A percentile compares a stretch with the other conserved stretches of the same genome.
These are phyloP conservation scores for Fusarium drepaniforme DNA, from an alignment of 2,329 filamentous ascomycete genomes.

Conservation along the genomic window DNA sequence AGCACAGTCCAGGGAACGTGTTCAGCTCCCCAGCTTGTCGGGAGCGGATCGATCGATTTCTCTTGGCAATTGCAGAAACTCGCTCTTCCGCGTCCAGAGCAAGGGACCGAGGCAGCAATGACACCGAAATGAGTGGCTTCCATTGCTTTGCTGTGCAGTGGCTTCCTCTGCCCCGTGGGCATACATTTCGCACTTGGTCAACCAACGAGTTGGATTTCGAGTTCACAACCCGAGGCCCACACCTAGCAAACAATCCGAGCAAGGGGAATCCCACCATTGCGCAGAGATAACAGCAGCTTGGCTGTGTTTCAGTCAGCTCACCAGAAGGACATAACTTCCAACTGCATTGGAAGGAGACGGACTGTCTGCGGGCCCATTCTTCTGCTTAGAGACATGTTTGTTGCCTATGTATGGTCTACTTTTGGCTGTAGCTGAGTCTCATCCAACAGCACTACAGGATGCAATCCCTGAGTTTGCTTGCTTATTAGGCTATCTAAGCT, in stretches of 20 bases:
- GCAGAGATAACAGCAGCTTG: background rate
- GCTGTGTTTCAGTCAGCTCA: background rate
- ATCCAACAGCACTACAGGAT: background rate
- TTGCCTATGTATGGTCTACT: background rate
- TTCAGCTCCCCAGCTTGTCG: background rate
- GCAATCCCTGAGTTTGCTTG: background rate
- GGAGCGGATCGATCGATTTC: background rate
- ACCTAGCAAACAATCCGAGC: background rate
- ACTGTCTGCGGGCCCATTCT: background rate
- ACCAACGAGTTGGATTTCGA: background rate
- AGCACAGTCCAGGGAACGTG: background rate
- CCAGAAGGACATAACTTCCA: background rate
- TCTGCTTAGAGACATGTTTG: conserved; percentile 1
- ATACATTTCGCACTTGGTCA: background rate
- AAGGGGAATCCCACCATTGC: background rate
- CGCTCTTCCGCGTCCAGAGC: background rate
- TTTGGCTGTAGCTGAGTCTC: background rate
- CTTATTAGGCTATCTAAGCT: background rate
- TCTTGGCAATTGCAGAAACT: background rate
- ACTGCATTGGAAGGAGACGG: background rate
- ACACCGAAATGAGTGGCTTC: background rate
- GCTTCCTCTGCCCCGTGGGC: background rate
- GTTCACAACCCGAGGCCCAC: background rate
- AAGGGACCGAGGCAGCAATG: conserved; percentile 1
- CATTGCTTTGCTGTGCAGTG: background rate